Evolutionary conservation across 1,284 basidiomycete species (phyloP).

Genomic region (Marasmius sp.): DNA sequence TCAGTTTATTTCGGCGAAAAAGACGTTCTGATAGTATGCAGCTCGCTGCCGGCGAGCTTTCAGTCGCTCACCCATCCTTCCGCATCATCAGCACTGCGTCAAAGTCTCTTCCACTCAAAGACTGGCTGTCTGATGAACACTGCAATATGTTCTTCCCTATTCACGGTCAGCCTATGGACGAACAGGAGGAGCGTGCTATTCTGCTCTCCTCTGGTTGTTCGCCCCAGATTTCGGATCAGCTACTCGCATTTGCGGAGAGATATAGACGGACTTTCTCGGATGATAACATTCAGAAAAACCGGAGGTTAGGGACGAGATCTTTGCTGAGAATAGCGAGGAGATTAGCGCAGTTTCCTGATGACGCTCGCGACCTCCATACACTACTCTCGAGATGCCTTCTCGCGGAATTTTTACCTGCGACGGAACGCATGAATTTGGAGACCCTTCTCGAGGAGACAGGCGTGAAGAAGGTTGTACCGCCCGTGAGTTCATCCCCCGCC

Average conservation of each 20-base stretch:
- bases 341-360: conserved; percentile 43
- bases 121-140: conserved; percentile 66
- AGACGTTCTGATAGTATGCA: conserved; percentile 18
- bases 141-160: conserved; percentile 69
- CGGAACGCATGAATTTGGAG: conserved; percentile 56
- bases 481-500: conserved; percentile 32
- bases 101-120: conserved; percentile 58
- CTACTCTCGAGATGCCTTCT: conserved; percentile 52
- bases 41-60: conserved; percentile 41
- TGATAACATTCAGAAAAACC: conserved; percentile 57
- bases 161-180: conserved; percentile 57
- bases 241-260: conserved; percentile 53
- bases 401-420: conserved; percentile 58
- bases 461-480: conserved; percentile 40
- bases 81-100: conserved; percentile 61
- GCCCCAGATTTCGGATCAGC: conserved; percentile 26
- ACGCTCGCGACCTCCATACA: conserved; percentile 40
- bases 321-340: conserved; percentile 55
- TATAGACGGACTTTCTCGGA: conserved; percentile 54
- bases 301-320: conserved; percentile 60
- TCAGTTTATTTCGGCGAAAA: background rate
- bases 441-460: conserved; percentile 49
- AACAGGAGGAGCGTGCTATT: conserved; percentile 45
- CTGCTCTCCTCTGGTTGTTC: conserved; percentile 45
- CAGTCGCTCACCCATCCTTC: conserved; percentile 55